phyloP scores from a whole-genome alignment of 2,329 filamentous ascomycete genomes.

The Metarhizium guizhouense region DNA sequence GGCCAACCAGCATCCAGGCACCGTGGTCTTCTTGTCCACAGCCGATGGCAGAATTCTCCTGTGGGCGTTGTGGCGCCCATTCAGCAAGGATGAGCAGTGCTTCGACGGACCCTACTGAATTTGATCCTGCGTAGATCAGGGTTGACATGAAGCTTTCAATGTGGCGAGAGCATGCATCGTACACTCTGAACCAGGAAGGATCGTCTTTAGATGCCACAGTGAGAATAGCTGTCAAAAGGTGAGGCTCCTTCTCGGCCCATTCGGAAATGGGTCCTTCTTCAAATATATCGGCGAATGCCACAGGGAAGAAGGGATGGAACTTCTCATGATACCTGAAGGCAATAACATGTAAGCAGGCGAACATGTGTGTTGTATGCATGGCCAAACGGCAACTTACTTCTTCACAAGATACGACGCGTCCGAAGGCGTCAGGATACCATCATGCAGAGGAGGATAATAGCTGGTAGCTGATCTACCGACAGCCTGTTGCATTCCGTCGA shows the following conservation, averaged over 20 bases:
- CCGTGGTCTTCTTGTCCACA: conserved; percentile 66
- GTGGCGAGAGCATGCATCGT: conserved; percentile 57
- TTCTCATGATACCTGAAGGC: conserved; percentile 48
- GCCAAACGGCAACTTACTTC: conserved; percentile 13
- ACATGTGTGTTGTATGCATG: not conserved
- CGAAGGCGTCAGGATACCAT: conserved; percentile 19
- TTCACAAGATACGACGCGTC: conserved; percentile 17
- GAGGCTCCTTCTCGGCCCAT: conserved; percentile 52
- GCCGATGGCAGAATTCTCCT: conserved; percentile 54
- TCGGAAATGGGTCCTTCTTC: conserved; percentile 40
- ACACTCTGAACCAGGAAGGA: conserved; percentile 52
- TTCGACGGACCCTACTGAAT: conserved; percentile 62
- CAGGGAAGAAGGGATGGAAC: conserved; percentile 62
- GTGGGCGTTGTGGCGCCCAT: conserved; percentile 60
- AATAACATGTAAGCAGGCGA: not conserved
- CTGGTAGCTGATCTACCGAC: conserved; percentile 1
- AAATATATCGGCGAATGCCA: conserved; percentile 54
- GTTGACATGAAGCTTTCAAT: conserved; percentile 62
- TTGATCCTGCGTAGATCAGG: conserved; percentile 57
- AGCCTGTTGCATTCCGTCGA: conserved; percentile 2
- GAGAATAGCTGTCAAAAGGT: conserved; percentile 60
- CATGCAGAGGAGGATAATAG: conserved; percentile 23
- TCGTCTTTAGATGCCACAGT: conserved; percentile 65
- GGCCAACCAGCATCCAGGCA: conserved; percentile 69
- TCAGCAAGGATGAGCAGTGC: conserved; percentile 61